Conservation (phyloP, 139 green algal genomes). For the Dunaliella sp. region DNA sequence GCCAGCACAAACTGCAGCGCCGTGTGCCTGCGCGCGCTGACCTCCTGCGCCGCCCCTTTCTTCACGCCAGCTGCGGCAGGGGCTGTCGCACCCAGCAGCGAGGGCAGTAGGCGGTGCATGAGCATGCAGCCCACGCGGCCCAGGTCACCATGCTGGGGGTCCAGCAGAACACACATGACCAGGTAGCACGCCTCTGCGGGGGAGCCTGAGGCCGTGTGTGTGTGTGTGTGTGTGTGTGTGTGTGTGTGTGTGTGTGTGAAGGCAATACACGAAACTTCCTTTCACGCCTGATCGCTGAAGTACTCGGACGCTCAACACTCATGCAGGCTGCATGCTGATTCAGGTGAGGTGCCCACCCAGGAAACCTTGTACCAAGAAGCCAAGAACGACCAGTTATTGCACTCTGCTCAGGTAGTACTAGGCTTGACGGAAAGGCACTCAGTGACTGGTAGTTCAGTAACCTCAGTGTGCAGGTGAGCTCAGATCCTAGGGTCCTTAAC, state of each 20-base stretch:
- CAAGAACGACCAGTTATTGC: too few relatives aligned
- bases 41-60: conserved; percentile 3
- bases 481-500: too few relatives aligned
- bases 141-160: background rate
- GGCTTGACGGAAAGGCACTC: too few relatives aligned
- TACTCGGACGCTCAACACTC: too few relatives aligned
- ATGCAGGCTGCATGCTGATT: too few relatives aligned
- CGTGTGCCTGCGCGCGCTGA: conserved; percentile 17
- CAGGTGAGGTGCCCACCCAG: too few relatives aligned
- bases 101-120: conserved; percentile 42
- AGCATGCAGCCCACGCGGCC: conserved; percentile 11
- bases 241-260: background rate
- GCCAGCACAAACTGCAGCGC: conserved; percentile 34
- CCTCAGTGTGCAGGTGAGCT: too few relatives aligned
- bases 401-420: too few relatives aligned
- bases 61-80: conserved; percentile 1
- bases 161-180: background rate
- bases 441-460: too few relatives aligned
- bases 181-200: background rate
- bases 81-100: conserved; percentile 30
- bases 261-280: too few relatives aligned
- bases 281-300: too few relatives aligned
- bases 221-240: background rate
- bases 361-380: too few relatives aligned
- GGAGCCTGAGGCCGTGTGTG: background rate